Evolutionary conservation across 345 rosid genomes (phyloP).

Genomic region (Boechera retrofracta): DNA sequence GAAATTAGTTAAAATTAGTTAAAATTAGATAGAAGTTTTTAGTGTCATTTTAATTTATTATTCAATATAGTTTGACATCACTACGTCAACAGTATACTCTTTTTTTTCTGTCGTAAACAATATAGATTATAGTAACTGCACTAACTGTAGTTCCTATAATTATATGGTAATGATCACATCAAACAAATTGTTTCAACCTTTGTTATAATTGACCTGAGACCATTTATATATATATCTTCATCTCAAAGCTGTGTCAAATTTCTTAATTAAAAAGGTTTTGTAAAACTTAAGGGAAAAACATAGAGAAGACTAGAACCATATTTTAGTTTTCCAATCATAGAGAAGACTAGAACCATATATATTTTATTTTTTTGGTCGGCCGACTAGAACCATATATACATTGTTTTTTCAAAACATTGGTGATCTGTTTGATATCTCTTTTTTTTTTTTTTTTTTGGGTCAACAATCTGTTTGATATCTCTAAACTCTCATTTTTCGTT

Average conservation of each 20-base stretch:
- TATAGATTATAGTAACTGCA: no score
- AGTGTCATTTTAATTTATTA: not conserved
- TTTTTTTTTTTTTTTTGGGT: no score
- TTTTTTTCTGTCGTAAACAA: not conserved
- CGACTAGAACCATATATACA: not conserved
- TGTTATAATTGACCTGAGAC: not conserved
- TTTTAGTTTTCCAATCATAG: not conserved
- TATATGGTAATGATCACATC: not conserved
- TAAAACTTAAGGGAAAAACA: not conserved
- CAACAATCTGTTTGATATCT: not conserved
- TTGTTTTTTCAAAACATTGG: not conserved
- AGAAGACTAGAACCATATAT: not conserved
- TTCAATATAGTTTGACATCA: not conserved
- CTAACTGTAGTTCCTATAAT: not conserved
- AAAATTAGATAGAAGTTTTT: no score
- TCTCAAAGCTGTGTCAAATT: not conserved
- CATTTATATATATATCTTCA: not conserved
- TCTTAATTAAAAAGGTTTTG: not conserved
- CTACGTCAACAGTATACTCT: not conserved
- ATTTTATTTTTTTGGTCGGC: no score
- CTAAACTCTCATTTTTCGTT: slow-evolving; percentile 1
- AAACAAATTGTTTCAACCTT: not conserved
- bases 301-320: no score
- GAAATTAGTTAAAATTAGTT: not conserved
- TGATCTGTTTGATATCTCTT: not conserved